Evolutionary conservation across 495 filamentous ascomycete species (phyloP).

Genomic region (Pseudotulostoma volvatum): DNA sequence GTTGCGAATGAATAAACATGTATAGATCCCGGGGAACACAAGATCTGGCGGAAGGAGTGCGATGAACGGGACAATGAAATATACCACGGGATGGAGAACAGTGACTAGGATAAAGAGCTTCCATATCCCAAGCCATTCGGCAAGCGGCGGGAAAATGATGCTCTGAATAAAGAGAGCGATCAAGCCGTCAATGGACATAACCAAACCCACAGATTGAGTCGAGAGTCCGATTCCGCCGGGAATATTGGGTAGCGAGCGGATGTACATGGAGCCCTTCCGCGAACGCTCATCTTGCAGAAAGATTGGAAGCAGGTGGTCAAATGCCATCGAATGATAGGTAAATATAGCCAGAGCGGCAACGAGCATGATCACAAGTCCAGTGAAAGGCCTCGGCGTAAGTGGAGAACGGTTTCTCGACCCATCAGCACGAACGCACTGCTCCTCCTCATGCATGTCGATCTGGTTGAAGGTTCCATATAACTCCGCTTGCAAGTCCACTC

Average conservation of each 20-base stretch:
- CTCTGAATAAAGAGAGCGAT: conserved; percentile 70
- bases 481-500: conserved; percentile 53
- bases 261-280: conserved; percentile 4
- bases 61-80: conserved; percentile 58
- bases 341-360: conserved; percentile 62
- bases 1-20: conserved; percentile 55
- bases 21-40: conserved; percentile 54
- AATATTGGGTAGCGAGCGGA: conserved; percentile 35
- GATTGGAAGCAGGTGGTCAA: conserved; percentile 69
- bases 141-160: conserved; percentile 53
- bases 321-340: conserved; percentile 79
- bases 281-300: conserved; percentile 56
- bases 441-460: conserved; percentile 33
- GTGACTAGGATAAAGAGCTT: conserved; percentile 56
- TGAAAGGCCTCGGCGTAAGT: conserved; percentile 34
- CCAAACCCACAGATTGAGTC: conserved; percentile 54
- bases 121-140: conserved; percentile 58
- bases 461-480: conserved; percentile 65
- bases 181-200: conserved; percentile 63
- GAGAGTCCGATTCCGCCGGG: conserved; percentile 62
- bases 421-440: conserved; percentile 26
- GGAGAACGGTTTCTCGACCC: conserved; percentile 22
- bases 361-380: conserved; percentile 48
- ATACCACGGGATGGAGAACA: conserved; percentile 56
- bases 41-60: conserved; percentile 40